Conservation (phyloP, 2,329 filamentous ascomycete species). For the Hymenoscyphus repandus region DNA sequence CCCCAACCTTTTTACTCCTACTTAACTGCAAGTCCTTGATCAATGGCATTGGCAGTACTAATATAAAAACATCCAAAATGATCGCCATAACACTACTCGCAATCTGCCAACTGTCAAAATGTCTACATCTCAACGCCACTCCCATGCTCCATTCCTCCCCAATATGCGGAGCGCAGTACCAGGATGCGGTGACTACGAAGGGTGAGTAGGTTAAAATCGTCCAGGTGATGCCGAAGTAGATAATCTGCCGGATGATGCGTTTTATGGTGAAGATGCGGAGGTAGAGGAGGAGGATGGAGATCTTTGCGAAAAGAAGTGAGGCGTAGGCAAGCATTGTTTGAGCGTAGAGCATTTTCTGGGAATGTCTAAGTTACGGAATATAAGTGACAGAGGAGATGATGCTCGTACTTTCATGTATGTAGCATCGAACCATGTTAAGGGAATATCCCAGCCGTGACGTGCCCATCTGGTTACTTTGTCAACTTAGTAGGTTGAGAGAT, state of each 20-base stretch:
- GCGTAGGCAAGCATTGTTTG: slow-evolving; percentile 4
- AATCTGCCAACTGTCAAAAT: slow-evolving; percentile 3
- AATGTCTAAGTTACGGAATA: neutral
- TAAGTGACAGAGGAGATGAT: no score
- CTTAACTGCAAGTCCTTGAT: slow-evolving; percentile 1
- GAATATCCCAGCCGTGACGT: slow-evolving; percentile 7
- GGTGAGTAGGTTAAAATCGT: slow-evolving; percentile 4
- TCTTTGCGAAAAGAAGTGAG: slow-evolving; percentile 5
- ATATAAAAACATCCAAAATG: slow-evolving; percentile 7
- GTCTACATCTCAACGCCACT: neutral
- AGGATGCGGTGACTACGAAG: neutral
- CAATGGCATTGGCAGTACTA: slow-evolving; percentile 3
- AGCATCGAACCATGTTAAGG: slow-evolving; percentile 2
- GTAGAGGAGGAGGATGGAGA: slow-evolving; percentile 12
- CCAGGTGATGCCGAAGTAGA: slow-evolving; percentile 7
- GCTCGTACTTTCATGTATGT: slow-evolving; percentile 1
- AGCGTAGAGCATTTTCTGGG: slow-evolving; percentile 2
- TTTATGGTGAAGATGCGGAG: slow-evolving; percentile 4
- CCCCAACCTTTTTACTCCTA: slow-evolving; percentile 41
- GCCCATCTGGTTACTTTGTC: slow-evolving; percentile 3
- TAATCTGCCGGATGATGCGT: neutral
- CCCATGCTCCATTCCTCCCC: neutral
- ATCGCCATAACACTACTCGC: slow-evolving; percentile 1
- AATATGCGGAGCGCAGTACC: slow-evolving; percentile 6
- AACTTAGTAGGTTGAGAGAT: neutral